Evolutionary conservation across 345 rosid genomes (phyloP).

Genomic region (Bruguiera sexangula): DNA sequence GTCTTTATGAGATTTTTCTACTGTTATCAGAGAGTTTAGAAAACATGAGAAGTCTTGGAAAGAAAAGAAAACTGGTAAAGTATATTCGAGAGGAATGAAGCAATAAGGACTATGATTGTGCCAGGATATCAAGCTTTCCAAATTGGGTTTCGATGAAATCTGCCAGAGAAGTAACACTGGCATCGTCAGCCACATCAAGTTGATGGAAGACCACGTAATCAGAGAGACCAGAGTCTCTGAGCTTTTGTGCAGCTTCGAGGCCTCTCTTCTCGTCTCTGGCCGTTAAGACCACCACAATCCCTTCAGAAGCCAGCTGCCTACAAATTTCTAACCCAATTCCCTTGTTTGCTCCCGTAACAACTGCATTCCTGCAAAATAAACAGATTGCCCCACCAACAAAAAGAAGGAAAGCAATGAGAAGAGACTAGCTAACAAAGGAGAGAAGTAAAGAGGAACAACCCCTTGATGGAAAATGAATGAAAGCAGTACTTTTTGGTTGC

Average conservation of each 20-base stretch:
- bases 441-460: too few relatives aligned
- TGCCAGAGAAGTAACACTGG: neutral
- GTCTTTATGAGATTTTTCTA: too few relatives aligned
- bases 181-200: neutral
- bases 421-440: too few relatives aligned
- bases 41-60: neutral
- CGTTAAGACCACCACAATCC: conserved; percentile 7
- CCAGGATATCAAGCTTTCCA: conserved; percentile 22
- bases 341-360: conserved; percentile 2
- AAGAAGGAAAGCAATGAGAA: too few relatives aligned
- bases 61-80: neutral
- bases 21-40: too few relatives aligned
- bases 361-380: neutral
- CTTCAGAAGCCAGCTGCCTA: conserved; percentile 3
- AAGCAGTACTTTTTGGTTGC: too few relatives aligned
- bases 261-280: conserved; percentile 7
- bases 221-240: neutral
- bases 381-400: too few relatives aligned
- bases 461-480: too few relatives aligned
- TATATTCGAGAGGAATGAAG: neutral
- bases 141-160: conserved; percentile 4
- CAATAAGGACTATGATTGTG: neutral
- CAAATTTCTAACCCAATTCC: conserved; percentile 1
- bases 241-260: conserved; percentile 1
- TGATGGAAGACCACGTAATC: neutral